phyloP scores from a whole-genome alignment of 2,329 filamentous ascomycete species.

The Nannizzia gypsea region DNA sequence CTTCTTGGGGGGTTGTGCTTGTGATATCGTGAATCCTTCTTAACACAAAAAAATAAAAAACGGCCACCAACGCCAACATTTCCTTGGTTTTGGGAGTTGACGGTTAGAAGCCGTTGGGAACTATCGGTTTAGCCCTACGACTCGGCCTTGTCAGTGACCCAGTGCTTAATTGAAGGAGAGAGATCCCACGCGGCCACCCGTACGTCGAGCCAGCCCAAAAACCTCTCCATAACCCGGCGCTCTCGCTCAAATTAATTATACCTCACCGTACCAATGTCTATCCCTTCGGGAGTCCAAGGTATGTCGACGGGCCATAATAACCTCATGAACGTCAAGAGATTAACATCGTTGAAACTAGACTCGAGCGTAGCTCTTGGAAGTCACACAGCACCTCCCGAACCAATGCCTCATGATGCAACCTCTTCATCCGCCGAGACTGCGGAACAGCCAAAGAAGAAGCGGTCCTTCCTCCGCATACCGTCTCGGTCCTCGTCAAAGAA shows the following conservation, averaged over 20 bases:
- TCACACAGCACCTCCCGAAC: background rate
- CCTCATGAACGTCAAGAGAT: background rate
- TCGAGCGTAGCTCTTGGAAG: background rate
- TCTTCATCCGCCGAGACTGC: constrained; percentile 11
- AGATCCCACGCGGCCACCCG: background rate
- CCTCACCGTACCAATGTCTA: background rate
- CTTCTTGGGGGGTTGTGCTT: background rate
- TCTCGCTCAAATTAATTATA: background rate
- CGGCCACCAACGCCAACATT: background rate
- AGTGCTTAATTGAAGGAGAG: background rate
- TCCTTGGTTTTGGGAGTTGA: background rate
- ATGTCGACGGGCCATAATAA: background rate
- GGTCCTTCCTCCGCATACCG: constrained; percentile 27
- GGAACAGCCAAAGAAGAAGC: constrained; percentile 27
- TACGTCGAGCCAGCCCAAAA: background rate
- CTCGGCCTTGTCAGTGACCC: background rate
- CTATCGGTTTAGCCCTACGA: background rate
- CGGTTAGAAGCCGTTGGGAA: background rate
- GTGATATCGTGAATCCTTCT: background rate
- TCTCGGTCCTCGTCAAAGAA: constrained; percentile 30
- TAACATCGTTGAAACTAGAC: background rate
- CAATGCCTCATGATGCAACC: background rate
- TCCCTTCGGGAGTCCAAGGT: background rate
- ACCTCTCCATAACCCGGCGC: background rate
- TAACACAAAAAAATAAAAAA: background rate